Evolutionary conservation across 2,329 filamentous ascomycete genomes (phyloP), one percentile per base, ranked within the genome.

Genomic region (Aspergillus brunneoviolaceus): DNA sequence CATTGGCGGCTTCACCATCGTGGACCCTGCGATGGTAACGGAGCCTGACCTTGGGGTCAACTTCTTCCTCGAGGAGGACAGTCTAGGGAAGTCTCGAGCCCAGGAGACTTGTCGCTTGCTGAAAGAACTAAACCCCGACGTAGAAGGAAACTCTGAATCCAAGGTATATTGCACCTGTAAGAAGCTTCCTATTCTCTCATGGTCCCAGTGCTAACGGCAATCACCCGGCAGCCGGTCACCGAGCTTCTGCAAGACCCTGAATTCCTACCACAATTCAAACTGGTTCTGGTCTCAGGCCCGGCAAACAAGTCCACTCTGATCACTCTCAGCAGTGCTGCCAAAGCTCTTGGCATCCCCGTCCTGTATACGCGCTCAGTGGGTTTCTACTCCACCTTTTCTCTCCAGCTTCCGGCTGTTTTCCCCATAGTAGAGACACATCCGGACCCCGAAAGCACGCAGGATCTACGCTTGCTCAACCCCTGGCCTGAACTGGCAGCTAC

Each of bases 371-470:
- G 96, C 73, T 96, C 89, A n/a, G 84, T 90, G 47, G 95, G 95
- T 29, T 97, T 96, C 79, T 96, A 95, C 76, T 90, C 91, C 2
- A 91, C 90, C 66, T 96, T 98, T 74, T 89, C 87, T n/a, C 82
- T 96, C 29, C 82, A 85, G 66, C 80, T 96, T 29, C 89, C 91
- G 10, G 81, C 86, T n/a, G 86, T 88, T 29, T 96, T 96, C 69
- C 92, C 94, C 5, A 90, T 99, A 59, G 90, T 99, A 63, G 94
- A 99, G 73, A 98, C 95, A 49, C 95, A 99, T 71, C 95, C 95
- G 0, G 92, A 96, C 64, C 87, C 91, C 47, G 90, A 91, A 45
- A 87, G 91, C 7, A 95, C 87, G 0, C 88, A 90, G 59, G 95
- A 99, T 69, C 82, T 99, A 35, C 88, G 95, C 53, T 82, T 99